Base-by-base conservation (phyloP, 2,329 filamentous ascomycete genomes). In the Monosporascus cannonballus region DNA sequence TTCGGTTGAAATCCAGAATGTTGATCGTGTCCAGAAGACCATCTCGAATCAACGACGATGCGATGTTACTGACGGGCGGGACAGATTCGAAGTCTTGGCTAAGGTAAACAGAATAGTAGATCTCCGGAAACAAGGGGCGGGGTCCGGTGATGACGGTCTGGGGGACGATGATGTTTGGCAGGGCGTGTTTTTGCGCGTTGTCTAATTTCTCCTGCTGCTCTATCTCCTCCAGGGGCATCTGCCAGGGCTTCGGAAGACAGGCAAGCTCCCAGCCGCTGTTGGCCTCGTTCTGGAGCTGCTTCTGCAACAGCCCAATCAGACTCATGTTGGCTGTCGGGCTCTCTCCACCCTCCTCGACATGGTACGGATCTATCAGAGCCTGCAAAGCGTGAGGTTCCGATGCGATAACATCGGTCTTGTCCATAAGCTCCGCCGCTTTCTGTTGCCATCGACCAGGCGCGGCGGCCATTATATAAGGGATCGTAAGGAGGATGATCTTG, bases 331-430 rank as follows among this genome's bases (percentile, higher is more conserved):
- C 81, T 24, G 84, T 80, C 6, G 84, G 79, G 24, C 82, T 81
- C 61, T 84, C 84, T 20, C 83, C 77, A 47, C 81, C 79, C 49
- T 76, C 79, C 51, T 86, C 83, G 5, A 78, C 78, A 50, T 83
- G 83, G 67, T 93, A 96, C 2, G 92, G 90, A 61, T 96, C 90
- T 49, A 97, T 90, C 51, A 96, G 75, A 27, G 85, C 78, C 67
- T 96, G 92, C 37, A 97, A 78, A 2, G 88, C 81, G 67, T 96
- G 90, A 11, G 89, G 88, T 57, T 94, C 91, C 2, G 87, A 89
- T 11, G 93, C 91, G 62, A 97, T 95, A 59, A 97, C 90, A 52
- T 94, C 92, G 2, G 94, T 97, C 76, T 95, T 96, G 59, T 95
- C 89, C 67, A 99, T 84, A 50, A 97, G 76, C 47, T 89, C 85